Conservation (phyloP, 495 filamentous ascomycete genomes). For the Aspergillus baeticus region DNA sequence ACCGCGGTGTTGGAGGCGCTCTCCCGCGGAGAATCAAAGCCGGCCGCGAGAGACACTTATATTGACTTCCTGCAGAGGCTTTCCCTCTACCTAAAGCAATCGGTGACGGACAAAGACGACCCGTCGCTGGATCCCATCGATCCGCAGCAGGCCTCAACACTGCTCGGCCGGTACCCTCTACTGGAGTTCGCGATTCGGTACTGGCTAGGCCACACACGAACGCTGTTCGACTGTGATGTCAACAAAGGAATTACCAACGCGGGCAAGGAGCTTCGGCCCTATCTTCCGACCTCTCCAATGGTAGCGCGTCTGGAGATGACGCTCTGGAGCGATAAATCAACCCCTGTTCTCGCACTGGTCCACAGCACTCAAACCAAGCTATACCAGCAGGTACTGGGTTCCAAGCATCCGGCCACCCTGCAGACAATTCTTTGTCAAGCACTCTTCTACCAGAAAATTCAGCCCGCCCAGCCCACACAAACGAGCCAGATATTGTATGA, state of each 20-base stretch:
- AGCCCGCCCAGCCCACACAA: not conserved
- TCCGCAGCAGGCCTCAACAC: conserved; percentile 15
- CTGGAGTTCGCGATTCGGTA: conserved; percentile 39
- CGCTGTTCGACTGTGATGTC: conserved; percentile 25
- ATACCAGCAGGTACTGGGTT: conserved; percentile 25
- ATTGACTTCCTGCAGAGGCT: conserved; percentile 31
- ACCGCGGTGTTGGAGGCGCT: conserved; percentile 29
- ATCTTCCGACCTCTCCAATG: conserved; percentile 27
- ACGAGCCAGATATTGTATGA: conserved; percentile 18
- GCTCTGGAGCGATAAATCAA: conserved; percentile 30
- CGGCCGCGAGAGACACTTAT: conserved; percentile 31
- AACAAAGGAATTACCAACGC: conserved; percentile 24
- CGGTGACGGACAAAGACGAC: conserved; percentile 28
- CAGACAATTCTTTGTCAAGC: conserved; percentile 21
- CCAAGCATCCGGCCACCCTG: conserved; percentile 23
- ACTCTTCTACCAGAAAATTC: conserved; percentile 18
- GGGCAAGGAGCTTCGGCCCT: conserved; percentile 28
- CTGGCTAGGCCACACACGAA: conserved; percentile 33
- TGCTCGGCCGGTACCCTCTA: conserved; percentile 26
- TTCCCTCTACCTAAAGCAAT: conserved; percentile 30
- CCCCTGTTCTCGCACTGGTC: conserved; percentile 25
- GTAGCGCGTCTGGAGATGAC: conserved; percentile 30
- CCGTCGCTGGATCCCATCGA: conserved; percentile 28
- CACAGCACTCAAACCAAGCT: conserved; percentile 28
- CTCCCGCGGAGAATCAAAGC: conserved; percentile 26